Base-by-base conservation (phyloP, 805 yeast genomes). In the Naumovozyma dairenensis region DNA sequence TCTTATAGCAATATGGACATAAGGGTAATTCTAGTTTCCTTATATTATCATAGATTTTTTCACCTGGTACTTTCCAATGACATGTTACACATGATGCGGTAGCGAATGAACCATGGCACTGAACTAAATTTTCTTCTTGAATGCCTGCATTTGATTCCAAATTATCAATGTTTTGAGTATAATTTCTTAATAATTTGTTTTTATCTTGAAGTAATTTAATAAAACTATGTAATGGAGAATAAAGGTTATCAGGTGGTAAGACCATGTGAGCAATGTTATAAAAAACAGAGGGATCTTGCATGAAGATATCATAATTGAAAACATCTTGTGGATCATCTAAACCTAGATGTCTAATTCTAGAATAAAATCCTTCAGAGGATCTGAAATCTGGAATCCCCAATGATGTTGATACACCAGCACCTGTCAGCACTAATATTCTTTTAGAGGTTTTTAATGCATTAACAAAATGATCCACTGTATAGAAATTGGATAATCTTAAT, bases 101-200 rank as follows among this genome's bases (percentile, higher is more conserved):
- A 0, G 93, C 94, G 59, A 86, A 86, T 2, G 94, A 82, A 1
- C 96, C 96, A 56, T 85, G 96, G 51, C 96, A 85, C 55, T 85
- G 95, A 18, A 86, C 81, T 42, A 81, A 53, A 48, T 74, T 77
- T 3, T 77, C 81, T 2, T 65, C 57, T 6, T 65, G 55, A 5
- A 85, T 68, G 3, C 95, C 94, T 0, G 82, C 94, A 45, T 73
- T 71, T 17, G 72, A 70, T 59, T 85, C 95, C 40, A 85, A 57
- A 51, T 86, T 84, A 57, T 85, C 96, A 33, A 85, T 86, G 52
- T 85, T 85, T 53, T 85, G 96, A 2, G 96, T 84, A 57, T 86
- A 85, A 55, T 85, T 84, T 44, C 94, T 69, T 37, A 86, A 59
- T 31, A 85, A 65, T 57, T 81, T 84, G 4, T 79, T 79, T 52